phyloP scores from a whole-genome alignment of 1,284 basidiomycete genomes.

The Coriolopsis trogii region DNA sequence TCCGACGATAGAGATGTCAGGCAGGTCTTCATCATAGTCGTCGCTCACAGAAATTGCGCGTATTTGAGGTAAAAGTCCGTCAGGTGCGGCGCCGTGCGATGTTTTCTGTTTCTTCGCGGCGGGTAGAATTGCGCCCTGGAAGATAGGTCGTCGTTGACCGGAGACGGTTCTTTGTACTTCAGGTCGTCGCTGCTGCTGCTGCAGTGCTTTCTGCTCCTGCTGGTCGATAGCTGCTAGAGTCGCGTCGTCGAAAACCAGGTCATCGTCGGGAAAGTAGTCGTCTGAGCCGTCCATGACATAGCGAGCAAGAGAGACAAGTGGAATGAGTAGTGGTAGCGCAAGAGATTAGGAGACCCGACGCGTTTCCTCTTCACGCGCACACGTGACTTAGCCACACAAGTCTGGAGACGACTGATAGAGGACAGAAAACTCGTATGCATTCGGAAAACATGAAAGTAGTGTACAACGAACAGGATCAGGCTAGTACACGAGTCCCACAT shows the following conservation, averaged over 20 bases:
- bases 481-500: no score
- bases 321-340: no score
- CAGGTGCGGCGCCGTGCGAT: constrained; percentile 1
- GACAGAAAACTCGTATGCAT: no score
- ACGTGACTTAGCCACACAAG: no score
- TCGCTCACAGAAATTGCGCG: constrained; percentile 23
- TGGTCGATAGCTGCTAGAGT: constrained; percentile 63
- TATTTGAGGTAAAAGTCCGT: not conserved
- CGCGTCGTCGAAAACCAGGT: constrained; percentile 63
- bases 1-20: constrained; percentile 55
- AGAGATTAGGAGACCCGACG: no score
- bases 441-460: no score
- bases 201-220: constrained; percentile 53
- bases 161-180: not conserved
- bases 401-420: no score
- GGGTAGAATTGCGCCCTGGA: constrained; percentile 7
- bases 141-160: constrained; percentile 23
- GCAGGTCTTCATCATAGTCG: constrained; percentile 53
- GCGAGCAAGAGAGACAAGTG: no score
- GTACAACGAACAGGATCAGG: no score
- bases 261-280: constrained; percentile 67
- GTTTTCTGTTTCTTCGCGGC: constrained; percentile 18
- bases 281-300: constrained; percentile 71
- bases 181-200: constrained; percentile 21
- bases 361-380: no score